Percentiles rank a stretch among this genome's conserved stretches.
These are phyloP conservation scores for Erodium chrysanthum DNA, from an alignment of 441 rosid species.

Conservation along the genomic window DNA sequence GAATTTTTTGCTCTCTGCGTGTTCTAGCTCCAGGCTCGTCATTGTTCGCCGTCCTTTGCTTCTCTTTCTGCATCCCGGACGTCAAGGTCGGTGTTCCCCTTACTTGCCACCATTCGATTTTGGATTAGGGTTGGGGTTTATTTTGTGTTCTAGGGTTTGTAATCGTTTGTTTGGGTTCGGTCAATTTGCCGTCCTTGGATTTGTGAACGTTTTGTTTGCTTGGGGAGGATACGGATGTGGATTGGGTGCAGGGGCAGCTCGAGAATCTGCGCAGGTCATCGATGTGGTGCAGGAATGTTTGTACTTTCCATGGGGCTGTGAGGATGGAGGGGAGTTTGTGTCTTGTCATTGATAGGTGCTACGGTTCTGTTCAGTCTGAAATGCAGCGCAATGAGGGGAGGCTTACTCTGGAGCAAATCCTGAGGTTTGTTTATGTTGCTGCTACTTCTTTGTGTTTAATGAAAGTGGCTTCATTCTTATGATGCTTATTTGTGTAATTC, in stretches of 20 bases:
- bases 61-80: no score
- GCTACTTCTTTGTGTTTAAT: neutral
- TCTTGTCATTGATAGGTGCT: conserved; percentile 73
- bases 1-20: no score
- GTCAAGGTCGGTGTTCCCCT: no score
- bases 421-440: conserved; percentile 40
- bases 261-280: conserved; percentile 62
- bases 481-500: neutral
- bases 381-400: conserved; percentile 90
- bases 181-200: no score
- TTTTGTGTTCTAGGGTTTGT: no score
- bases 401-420: conserved; percentile 84
- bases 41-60: no score
- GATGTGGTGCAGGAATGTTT: conserved; percentile 94
- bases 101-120: no score
- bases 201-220: no score
- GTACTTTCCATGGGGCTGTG: conserved; percentile 78
- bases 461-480: neutral
- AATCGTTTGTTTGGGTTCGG: no score
- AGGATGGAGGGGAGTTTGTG: conserved; percentile 56
- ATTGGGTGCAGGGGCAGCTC: conserved; percentile 74
- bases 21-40: no score
- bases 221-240: conserved; percentile 69
- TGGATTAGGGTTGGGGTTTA: no score
- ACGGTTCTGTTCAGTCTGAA: conserved; percentile 79